Percentiles rank a stretch among this genome's conserved stretches.
Evolutionary conservation across 768 basidiomycete genomes (phyloP).

Genomic region (Auricularia sp.): DNA sequence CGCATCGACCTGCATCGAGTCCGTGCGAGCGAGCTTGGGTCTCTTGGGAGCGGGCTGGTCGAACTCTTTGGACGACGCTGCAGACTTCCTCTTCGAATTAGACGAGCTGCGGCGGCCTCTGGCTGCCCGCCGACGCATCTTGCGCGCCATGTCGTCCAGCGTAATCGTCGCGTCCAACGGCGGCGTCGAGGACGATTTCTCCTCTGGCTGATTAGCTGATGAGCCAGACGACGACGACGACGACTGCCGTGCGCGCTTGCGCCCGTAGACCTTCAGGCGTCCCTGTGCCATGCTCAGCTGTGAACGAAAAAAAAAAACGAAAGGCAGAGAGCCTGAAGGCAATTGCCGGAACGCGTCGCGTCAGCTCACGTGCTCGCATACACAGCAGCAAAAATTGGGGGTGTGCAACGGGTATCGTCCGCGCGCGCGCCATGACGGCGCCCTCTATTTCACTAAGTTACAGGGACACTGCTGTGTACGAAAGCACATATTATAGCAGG

Average conservation of each 20-base stretch:
- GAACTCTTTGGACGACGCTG: background rate
- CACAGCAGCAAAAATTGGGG: background rate
- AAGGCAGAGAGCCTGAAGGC: background rate
- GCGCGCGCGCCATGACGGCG: background rate
- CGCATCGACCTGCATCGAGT: background rate
- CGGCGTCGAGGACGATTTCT: background rate
- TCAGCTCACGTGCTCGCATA: background rate
- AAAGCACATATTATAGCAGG: background rate
- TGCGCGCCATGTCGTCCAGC: constrained; percentile 1
- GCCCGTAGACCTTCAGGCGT: background rate
- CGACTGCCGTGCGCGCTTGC: background rate
- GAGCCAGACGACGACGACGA: background rate
- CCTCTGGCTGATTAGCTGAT: background rate
- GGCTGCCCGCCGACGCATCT: background rate
- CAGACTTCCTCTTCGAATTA: constrained; percentile 2
- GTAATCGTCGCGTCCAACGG: constrained; percentile 5
- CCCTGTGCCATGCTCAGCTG: background rate
- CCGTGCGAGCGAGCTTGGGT: background rate
- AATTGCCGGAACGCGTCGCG: background rate
- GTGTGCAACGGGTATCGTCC: background rate
- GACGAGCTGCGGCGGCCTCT: constrained; percentile 2
- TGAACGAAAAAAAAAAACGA: background rate
- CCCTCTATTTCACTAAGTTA: background rate
- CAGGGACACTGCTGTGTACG: background rate
- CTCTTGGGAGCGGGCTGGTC: background rate